Base-by-base conservation (phyloP, 148 eudicot species). In the Cornus controversa region DNA sequence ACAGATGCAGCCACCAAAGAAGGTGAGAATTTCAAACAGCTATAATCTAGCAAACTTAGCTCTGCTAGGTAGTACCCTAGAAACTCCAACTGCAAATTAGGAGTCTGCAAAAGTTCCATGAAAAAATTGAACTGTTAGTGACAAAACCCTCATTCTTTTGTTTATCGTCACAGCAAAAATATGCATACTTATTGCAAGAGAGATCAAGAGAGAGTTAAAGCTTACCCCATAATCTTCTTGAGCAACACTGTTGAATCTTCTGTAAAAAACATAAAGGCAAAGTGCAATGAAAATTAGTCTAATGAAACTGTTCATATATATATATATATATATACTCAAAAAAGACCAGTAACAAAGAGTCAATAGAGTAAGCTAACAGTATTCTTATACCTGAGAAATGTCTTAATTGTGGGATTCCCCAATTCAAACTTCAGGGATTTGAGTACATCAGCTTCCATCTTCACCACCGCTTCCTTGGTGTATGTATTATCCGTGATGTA, bases 401-500 rank as follows among this genome's bases (percentile, higher is more conserved):
- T 82, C 80, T 90, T 92, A 8, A 87, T 77, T 3, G 94, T 94
- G 14, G 98, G 98, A 82, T 77, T 85, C 27, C 97, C 94, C 88
- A 92, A 69, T 81, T 92, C 97, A 80, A 86, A 92, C 29, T 82
- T 82, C 50, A 92, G 92, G 58, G 82, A 69, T 78, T 84, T 86
- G 50, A 94, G 92, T 54, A 94, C 82, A 82, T 94, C 93, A 58
- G 92, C 89, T 83, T 94, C 98, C 98, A 94, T 94, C 70, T 89
- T 85, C 16, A 94, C 91, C 58, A 92, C 93, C 84, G 91, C 97
- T 74, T 90, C 73, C 74, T 89, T 90, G 8, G 91, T 85, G 83
- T 91, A 96, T 2, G 99, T 93, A 65, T 90, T 93, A 78, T 96
- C 99, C 0, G 99, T 96, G 71, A 93, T 91, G 50, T 91, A 90